Evolutionary conservation across 2,329 filamentous ascomycete genomes (phyloP).

Genomic region (Cladosporium cucumerinum): DNA sequence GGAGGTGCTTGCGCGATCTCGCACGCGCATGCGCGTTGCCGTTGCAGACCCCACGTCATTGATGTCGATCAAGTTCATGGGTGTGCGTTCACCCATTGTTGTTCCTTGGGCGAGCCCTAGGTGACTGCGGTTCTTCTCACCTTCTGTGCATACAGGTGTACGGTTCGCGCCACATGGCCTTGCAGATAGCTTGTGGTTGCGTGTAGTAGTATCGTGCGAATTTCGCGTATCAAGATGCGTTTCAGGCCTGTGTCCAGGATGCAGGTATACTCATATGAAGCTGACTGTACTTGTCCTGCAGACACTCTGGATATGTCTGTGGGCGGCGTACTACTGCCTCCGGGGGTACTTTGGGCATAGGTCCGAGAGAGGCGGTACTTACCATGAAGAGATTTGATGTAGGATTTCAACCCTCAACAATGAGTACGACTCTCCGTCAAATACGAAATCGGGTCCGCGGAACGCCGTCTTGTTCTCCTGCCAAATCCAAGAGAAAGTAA

Average conservation of each 20-base stretch:
- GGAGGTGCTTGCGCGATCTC: not conserved
- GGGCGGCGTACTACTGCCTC: not conserved
- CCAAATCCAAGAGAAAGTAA: not conserved
- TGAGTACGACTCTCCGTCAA: not conserved
- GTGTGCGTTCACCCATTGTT: not conserved
- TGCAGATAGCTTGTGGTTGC: not conserved
- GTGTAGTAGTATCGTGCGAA: not conserved
- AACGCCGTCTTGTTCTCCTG: not conserved
- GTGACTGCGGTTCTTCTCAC: not conserved
- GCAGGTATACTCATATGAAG: not conserved
- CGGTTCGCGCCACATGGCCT: not conserved
- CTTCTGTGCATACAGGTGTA: not conserved
- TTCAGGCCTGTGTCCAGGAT: not conserved
- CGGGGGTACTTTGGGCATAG: not conserved
- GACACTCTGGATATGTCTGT: not conserved
- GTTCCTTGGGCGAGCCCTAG: not conserved
- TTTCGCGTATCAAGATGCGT: not conserved
- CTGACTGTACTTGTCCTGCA: not conserved
- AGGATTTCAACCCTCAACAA: not conserved
- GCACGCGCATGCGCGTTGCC: not conserved
- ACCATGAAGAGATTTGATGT: not conserved
- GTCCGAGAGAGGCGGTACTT: not conserved
- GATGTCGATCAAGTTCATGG: conserved; percentile 4
- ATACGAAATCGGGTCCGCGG: not conserved
- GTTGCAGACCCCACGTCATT: not conserved